Conservation (phyloP, 2,329 filamentous ascomycete species). For the Sclerotinia borealis region DNA sequence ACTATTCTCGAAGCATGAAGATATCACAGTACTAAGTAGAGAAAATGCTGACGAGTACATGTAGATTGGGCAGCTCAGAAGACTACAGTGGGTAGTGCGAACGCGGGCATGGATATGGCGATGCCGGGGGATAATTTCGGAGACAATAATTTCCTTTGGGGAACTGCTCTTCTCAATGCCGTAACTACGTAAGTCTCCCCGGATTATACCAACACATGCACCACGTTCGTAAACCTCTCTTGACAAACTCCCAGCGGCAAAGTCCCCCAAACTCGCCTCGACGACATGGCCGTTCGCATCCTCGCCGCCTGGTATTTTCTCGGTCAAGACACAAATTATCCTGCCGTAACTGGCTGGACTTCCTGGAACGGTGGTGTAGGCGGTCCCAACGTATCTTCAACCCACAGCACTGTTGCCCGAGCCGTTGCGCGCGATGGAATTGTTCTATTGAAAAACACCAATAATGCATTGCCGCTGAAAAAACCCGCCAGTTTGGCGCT, state of each 20-base stretch:
- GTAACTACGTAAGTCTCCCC: constrained; percentile 35
- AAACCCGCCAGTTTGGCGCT: constrained; percentile 48
- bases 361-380: constrained; percentile 27
- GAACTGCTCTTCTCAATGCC: constrained; percentile 45
- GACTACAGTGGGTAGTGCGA: constrained; percentile 57
- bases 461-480: constrained; percentile 49
- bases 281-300: constrained; percentile 62
- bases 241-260: constrained; percentile 40
- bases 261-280: constrained; percentile 52
- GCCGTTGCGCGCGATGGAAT: constrained; percentile 50
- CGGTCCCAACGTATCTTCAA: constrained; percentile 45
- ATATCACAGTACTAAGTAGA: constrained; percentile 30
- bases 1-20: constrained; percentile 18
- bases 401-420: constrained; percentile 57
- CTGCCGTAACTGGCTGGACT: constrained; percentile 47
- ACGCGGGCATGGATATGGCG: constrained; percentile 68
- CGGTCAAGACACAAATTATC: constrained; percentile 42
- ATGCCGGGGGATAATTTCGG: constrained; percentile 67
- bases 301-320: constrained; percentile 56
- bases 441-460: constrained; percentile 63
- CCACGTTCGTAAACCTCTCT: neutral
- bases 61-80: constrained; percentile 74
- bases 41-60: neutral
- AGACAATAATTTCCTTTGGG: constrained; percentile 47
- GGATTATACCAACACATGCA: neutral